Conservation (phyloP, 768 basidiomycete species). For the Cystobasidium ongulense region DNA sequence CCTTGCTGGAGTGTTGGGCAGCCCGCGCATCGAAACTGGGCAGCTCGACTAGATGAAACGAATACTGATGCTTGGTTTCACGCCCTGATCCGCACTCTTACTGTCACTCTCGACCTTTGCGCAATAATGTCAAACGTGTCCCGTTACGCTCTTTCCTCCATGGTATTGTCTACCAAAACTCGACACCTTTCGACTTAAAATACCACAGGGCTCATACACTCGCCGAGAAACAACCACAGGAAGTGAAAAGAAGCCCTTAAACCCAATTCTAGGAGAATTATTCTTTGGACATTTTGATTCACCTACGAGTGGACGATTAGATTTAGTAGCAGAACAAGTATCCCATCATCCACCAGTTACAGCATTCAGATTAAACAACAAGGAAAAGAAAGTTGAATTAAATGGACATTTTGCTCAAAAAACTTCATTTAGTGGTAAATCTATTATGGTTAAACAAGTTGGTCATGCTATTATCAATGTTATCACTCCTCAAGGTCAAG, state of each 20-base stretch:
- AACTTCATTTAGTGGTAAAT: conserved; percentile 72
- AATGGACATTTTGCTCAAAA: conserved; percentile 48
- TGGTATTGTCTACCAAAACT: background rate
- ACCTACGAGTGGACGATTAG: conserved; percentile 29
- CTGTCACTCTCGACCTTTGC: no score
- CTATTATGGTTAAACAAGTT: conserved; percentile 74
- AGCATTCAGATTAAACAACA: background rate
- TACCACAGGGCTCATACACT: conserved; percentile 53
- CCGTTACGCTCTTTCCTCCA: no score
- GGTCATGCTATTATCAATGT: conserved; percentile 82
- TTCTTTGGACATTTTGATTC: conserved; percentile 39
- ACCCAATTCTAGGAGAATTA: conserved; percentile 63
- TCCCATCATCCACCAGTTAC: conserved; percentile 67
- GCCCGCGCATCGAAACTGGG: no score
- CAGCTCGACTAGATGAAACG: no score
- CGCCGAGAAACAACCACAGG: conserved; percentile 91
- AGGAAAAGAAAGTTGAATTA: background rate
- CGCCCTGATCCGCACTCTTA: no score
- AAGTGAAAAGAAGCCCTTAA: conserved; percentile 97
- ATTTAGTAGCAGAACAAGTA: conserved; percentile 49
- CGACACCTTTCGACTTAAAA: background rate
- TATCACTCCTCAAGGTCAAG: conserved; percentile 53
- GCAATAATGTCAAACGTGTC: no score
- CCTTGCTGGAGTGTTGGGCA: no score
- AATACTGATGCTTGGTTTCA: no score